Conservation (phyloP, 2,329 filamentous ascomycete species). For the Ceratocystis huliohia region DNA sequence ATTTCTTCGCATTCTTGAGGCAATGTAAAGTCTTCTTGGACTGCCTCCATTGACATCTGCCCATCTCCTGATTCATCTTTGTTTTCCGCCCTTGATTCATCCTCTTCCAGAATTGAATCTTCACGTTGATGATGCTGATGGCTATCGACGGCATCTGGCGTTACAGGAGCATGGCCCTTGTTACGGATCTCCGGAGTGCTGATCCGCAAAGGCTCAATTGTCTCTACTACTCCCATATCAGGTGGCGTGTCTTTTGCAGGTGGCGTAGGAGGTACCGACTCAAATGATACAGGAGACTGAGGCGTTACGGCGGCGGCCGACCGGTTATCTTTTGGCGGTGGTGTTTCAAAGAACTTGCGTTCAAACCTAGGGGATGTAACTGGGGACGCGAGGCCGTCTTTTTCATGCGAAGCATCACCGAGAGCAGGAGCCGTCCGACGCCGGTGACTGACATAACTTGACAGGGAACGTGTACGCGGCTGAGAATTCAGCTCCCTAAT, state of each 20-base stretch:
- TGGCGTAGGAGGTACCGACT: slow-evolving; percentile 16
- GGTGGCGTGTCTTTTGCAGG: slow-evolving; percentile 16
- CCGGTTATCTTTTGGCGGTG: neutral
- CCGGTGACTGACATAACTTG: slow-evolving; percentile 11
- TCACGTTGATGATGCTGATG: neutral
- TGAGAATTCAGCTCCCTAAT: slow-evolving; percentile 38
- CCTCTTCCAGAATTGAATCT: slow-evolving; percentile 10
- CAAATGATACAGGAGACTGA: neutral
- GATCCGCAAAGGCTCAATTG: neutral
- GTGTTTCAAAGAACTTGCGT: slow-evolving; percentile 13
- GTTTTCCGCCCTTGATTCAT: neutral
- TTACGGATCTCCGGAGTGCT: neutral
- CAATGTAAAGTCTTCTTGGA: neutral
- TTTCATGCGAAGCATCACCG: slow-evolving; percentile 1
- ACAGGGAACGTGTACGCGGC: slow-evolving; percentile 13
- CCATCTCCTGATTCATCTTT: slow-evolving; percentile 10
- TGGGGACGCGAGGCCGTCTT: neutral
- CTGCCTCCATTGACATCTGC: neutral
- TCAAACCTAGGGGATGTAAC: slow-evolving; percentile 7
- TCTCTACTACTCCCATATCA: neutral
- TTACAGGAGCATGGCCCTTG: neutral
- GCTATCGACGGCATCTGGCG: neutral
- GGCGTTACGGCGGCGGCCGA: neutral
- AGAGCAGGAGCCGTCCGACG: slow-evolving; percentile 2
- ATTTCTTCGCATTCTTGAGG: neutral